Evolutionary conservation across 1,284 basidiomycete genomes (phyloP).

Genomic region (Thelephora terrestris): DNA sequence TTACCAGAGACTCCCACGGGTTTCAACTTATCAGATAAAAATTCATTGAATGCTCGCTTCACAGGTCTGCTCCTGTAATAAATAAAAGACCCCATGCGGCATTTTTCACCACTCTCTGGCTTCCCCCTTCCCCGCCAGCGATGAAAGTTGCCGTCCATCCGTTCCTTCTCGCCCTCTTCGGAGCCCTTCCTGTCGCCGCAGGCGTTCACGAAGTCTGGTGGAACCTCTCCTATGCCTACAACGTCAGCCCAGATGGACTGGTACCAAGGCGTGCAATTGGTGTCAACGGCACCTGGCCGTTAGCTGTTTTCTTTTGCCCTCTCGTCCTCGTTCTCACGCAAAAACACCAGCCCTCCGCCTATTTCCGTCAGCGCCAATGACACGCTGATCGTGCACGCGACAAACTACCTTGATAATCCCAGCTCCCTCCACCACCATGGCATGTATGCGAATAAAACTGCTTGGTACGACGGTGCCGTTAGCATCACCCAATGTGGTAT

Average conservation of each 20-base stretch:
- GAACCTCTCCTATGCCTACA: constrained; percentile 67
- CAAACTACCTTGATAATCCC: constrained; percentile 57
- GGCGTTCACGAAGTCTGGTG: constrained; percentile 67
- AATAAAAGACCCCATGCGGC: neutral
- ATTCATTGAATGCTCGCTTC: too few species aligned
- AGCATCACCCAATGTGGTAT: constrained; percentile 84
- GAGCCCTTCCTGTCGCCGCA: constrained; percentile 32
- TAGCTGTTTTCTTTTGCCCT: constrained; percentile 23
- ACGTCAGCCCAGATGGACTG: constrained; percentile 71
- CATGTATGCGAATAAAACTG: constrained; percentile 83
- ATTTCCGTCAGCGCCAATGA: constrained; percentile 67
- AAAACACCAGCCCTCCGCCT: constrained; percentile 58
- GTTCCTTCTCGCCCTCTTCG: constrained; percentile 16
- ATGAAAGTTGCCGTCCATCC: neutral
- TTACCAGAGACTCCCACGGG: neutral
- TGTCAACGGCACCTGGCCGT: constrained; percentile 90
- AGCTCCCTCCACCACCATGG: constrained; percentile 81
- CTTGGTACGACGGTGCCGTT: constrained; percentile 84
- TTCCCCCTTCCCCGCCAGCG: neutral
- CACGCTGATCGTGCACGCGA: constrained; percentile 64
- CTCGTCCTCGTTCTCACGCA: neutral
- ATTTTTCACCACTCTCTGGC: neutral
- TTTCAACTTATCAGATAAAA: constrained; percentile 9
- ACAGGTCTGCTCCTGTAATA: neutral
- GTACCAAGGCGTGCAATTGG: constrained; percentile 70